phyloP scores from a whole-genome alignment of 202 grass and related monocot species.

The Schoenoplectus tabernaemontani region DNA sequence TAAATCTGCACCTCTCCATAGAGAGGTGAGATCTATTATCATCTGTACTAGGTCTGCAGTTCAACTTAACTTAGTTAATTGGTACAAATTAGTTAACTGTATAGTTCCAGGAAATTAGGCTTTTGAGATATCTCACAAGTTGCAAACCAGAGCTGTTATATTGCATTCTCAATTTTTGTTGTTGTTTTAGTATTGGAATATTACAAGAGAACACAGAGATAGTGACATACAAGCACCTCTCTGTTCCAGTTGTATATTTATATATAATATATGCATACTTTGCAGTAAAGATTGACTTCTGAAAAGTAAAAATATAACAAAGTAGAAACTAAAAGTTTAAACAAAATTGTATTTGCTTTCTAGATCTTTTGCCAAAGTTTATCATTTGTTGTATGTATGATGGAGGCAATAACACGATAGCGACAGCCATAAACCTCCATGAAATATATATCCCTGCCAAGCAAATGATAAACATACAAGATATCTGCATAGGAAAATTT shows the following conservation, averaged over 20 bases:
- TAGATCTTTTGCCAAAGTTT: background rate
- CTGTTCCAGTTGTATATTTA: slow-evolving; percentile 2
- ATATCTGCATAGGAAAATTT: background rate
- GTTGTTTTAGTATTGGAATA: slow-evolving; percentile 3
- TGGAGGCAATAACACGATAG: slow-evolving; percentile 4
- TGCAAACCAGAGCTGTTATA: background rate
- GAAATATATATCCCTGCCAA: background rate
- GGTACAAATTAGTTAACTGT: background rate
- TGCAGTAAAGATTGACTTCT: slow-evolving; percentile 28
- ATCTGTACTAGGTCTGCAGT: too few relatives aligned
- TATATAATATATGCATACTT: slow-evolving; percentile 19
- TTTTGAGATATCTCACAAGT: background rate
- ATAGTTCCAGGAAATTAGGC: background rate
- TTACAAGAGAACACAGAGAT: background rate
- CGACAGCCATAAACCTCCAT: background rate
- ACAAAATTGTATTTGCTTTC: background rate
- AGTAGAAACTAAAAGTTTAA: background rate
- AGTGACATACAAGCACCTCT: slow-evolving; percentile 5
- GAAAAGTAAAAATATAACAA: slow-evolving; percentile 4
- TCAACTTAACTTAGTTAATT: too few relatives aligned
- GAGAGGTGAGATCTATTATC: too few relatives aligned
- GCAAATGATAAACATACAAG: background rate
- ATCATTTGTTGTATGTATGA: slow-evolving; percentile 6
- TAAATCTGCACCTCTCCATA: too few relatives aligned
- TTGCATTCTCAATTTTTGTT: background rate